Conservation (phyloP, 2,329 filamentous ascomycete species). For the Myrmaecium sp. region DNA sequence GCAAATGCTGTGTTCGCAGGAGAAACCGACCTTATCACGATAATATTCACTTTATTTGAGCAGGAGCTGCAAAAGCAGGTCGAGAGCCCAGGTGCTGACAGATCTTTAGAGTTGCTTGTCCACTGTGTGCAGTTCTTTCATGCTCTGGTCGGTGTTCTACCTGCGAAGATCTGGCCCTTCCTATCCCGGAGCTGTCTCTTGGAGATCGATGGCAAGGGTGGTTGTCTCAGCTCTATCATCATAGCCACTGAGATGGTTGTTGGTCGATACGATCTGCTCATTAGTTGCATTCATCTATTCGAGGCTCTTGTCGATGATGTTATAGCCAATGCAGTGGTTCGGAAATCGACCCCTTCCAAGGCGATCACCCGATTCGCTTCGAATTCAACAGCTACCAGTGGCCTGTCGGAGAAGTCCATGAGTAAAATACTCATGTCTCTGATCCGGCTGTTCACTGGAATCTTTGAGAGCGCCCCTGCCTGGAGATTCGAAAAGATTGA, state of each 20-base stretch:
- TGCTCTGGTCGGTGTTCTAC: conserved; percentile 52
- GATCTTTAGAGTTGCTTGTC: conserved; percentile 49
- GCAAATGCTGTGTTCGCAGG: conserved; percentile 33
- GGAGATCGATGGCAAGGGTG: conserved; percentile 56
- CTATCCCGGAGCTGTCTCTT: conserved; percentile 68
- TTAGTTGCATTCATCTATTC: conserved; percentile 58
- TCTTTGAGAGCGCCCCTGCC: conserved; percentile 68
- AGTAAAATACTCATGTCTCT: conserved; percentile 55
- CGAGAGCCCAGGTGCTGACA: conserved; percentile 40
- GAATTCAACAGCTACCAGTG: conserved; percentile 39
- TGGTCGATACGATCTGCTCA: conserved; percentile 61
- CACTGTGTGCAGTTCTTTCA: conserved; percentile 69
- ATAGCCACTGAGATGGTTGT: conserved; percentile 66
- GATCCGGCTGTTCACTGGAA: conserved; percentile 59
- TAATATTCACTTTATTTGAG: conserved; percentile 78
- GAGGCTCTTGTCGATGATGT: conserved; percentile 60
- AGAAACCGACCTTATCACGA: conserved; percentile 56
- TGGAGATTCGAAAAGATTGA: conserved; percentile 64
- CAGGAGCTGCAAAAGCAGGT: conserved; percentile 35
- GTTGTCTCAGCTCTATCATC: conserved; percentile 60
- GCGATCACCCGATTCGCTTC: conserved; percentile 30
- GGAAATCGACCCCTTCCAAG: conserved; percentile 41
- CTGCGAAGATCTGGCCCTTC: conserved; percentile 79
- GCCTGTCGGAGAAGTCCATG: conserved; percentile 63
- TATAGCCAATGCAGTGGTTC: conserved; percentile 49